Base-by-base conservation (phyloP, 352 stramenopile genomes). In the Phytophthora pluvialis region DNA sequence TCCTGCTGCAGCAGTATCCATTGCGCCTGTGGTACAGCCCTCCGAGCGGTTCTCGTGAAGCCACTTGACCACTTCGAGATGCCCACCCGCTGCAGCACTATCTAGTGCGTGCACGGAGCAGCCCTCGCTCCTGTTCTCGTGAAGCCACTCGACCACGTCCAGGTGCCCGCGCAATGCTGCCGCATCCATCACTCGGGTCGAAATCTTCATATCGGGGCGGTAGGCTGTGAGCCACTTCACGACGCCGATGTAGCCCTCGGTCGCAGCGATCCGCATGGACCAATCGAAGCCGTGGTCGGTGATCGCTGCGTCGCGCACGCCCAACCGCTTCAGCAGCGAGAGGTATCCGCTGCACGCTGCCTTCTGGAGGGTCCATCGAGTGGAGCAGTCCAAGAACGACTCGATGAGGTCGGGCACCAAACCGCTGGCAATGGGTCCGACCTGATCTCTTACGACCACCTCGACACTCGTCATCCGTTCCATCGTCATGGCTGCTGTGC, bases 81-180 rank as follows among this genome's bases (percentile, higher is more conserved):
- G 81, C 0, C 80, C 81, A 21, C 79, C 67, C 8, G 74, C 73
- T 13, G 83, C 83, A 1, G 83, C 83, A 47, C 78, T 80, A 33
- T 86, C 72, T 80, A 92, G 90, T 32, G 83, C 81, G 38, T 80
- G 66, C 4, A 73, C 60, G 4, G 78, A 81, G 67, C 83, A 92
- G 10, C 80, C 81, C 53, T 90, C 83, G 3, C 50, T 65, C 3
- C 81, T 69, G 46, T 90, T 73, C 35, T 72, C 55, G 39, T 92
- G 76, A 1, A 92, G 70, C 65, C 77, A 92, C 46, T 84, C 56
- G 26, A 92, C 61, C n/a, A 89, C 57, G 1, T 74, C 44, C 5
- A 88, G 57, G 48, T 82, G 80, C 0, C 83, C 83, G 32, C 72
- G 69, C 48, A 86, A 81, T n/a, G 83, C 83, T 11, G 83, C 83